phyloP scores from a whole-genome alignment of 192 early-diverging fungal species.

The Coemansia sp. region DNA sequence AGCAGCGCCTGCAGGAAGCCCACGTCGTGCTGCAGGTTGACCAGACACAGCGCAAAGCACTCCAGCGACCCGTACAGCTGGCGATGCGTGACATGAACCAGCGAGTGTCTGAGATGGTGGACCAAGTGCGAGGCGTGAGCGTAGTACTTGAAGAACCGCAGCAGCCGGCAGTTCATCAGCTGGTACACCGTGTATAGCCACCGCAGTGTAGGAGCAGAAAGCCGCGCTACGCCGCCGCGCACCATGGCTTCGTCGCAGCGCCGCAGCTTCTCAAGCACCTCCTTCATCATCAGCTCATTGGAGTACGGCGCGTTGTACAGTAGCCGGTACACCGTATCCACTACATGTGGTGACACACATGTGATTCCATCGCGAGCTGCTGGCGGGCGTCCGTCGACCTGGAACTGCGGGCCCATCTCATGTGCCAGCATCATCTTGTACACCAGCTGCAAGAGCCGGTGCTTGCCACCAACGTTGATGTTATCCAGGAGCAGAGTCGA shows the following conservation, averaged over 20 bases:
- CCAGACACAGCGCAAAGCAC: slow-evolving; percentile 63
- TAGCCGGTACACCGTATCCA: slow-evolving; percentile 75
- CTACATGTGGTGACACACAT: slow-evolving; percentile 69
- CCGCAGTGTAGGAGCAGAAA: slow-evolving; percentile 53
- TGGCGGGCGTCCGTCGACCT: slow-evolving; percentile 51
- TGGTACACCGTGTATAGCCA: slow-evolving; percentile 75
- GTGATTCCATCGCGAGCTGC: slow-evolving; percentile 47
- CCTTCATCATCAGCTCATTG: slow-evolving; percentile 69
- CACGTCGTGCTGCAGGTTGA: slow-evolving; percentile 54
- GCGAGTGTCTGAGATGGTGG: slow-evolving; percentile 65
- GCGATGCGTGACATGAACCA: slow-evolving; percentile 63
- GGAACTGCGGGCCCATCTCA: slow-evolving; percentile 60
- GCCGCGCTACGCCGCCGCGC: slow-evolving; percentile 35
- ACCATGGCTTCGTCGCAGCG: slow-evolving; percentile 66
- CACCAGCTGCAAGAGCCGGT: slow-evolving; percentile 64
- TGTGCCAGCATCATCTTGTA: slow-evolving; percentile 74
- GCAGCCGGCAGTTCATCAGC: slow-evolving; percentile 69
- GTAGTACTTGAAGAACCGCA: slow-evolving; percentile 72
- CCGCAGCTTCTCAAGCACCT: slow-evolving; percentile 68
- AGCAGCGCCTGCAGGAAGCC: slow-evolving; percentile 51
- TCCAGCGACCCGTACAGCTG: slow-evolving; percentile 69
- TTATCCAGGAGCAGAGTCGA: slow-evolving; percentile 68
- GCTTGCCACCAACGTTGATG: slow-evolving; percentile 65
- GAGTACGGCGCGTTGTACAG: slow-evolving; percentile 74
- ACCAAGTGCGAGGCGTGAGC: slow-evolving; percentile 64